These are phyloP conservation scores for Knufia fluminis DNA, from an alignment of 2,329 filamentous ascomycete genomes.

Conservation along the genomic window DNA sequence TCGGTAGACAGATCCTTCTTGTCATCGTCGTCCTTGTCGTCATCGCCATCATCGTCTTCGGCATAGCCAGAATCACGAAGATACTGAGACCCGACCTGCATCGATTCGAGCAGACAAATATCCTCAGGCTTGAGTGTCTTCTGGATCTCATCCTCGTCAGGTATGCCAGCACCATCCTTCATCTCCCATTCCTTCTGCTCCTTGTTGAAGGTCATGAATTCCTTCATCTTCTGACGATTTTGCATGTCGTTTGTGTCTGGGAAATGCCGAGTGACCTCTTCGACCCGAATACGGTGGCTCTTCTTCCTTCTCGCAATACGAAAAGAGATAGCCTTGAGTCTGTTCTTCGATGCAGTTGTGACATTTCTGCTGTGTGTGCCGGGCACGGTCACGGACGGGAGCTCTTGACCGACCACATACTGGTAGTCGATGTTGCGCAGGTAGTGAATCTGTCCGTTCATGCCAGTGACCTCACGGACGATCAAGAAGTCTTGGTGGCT, in stretches of 20 bases:
- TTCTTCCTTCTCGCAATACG: conserved; percentile 73
- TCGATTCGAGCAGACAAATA: conserved; percentile 86
- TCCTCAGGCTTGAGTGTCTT: conserved; percentile 92
- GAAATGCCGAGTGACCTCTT: conserved; percentile 85
- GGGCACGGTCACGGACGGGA: conserved; percentile 84
- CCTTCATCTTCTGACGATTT: conserved; percentile 92
- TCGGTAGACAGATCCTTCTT: conserved; percentile 66
- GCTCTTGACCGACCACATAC: conserved; percentile 83
- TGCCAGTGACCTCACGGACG: conserved; percentile 69
- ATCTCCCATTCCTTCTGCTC: conserved; percentile 81
- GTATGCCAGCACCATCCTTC: conserved; percentile 60
- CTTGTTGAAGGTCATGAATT: conserved; percentile 87
- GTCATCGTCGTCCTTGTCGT: conserved; percentile 52
- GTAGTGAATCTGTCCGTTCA: conserved; percentile 69
- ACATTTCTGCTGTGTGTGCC: conserved; percentile 90
- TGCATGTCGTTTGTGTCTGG: conserved; percentile 90
- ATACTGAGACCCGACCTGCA: conserved; percentile 90
- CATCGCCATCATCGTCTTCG: conserved; percentile 45
- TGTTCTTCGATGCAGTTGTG: conserved; percentile 92
- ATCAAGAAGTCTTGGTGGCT: conserved; percentile 77
- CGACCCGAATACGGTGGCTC: conserved; percentile 59
- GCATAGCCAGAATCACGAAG: conserved; percentile 86
- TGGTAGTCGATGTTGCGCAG: conserved; percentile 85
- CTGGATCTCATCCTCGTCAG: conserved; percentile 72
- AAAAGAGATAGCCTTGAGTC: conserved; percentile 91